Base-by-base conservation (phyloP, 345 rosid species). In the Hypericum androsaemum region DNA sequence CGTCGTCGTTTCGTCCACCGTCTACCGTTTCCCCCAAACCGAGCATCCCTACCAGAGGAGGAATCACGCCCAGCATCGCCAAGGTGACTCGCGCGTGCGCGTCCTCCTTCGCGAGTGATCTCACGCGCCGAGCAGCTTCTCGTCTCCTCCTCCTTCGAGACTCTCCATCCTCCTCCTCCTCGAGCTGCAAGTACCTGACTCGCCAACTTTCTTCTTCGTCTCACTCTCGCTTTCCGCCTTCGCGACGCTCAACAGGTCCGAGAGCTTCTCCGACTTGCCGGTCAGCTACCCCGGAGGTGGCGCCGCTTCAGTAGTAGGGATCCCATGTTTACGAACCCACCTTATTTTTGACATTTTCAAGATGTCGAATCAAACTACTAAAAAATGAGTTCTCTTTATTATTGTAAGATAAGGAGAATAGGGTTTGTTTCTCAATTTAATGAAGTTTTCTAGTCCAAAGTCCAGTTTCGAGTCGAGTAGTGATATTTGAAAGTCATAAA, bases 31-130 rank as follows among this genome's bases (percentile, higher is more conserved):
- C 69, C 9, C 56, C 74, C 56, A 58, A 53, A 56, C 82, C 96
- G 43, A 92, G 83, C 89, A 92, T 82, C 28, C 88, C 94, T 5
- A 82, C 94, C 1, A 92, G 58, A 15, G 98, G 96, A 53, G 96
- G 98, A 17, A 92, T 92, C 7, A 86, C 84, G 9, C 96, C 95
- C 0, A 92, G 75, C 96, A 88, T 77, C n/a, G 98, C 88, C 0
- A 92, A 64, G 38, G 94, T 88, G 42, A 77, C 76, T 66, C 98
- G 74, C 13, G 80, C 81, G 57, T 66, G 79, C 0, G 78, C 37
- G 57, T 92, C 83, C 57, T 88, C 98, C 72, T 88, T 92, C 5
- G 86, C 81, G 12, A 88, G 58, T 66, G 58, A 58, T 71, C 98
- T 66, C 22, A 81, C 96, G 16, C 64, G 65, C 7, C 69, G 64